phyloP scores from a whole-genome alignment of 2,329 filamentous ascomycete species.

The Fusarium nematophilum region DNA sequence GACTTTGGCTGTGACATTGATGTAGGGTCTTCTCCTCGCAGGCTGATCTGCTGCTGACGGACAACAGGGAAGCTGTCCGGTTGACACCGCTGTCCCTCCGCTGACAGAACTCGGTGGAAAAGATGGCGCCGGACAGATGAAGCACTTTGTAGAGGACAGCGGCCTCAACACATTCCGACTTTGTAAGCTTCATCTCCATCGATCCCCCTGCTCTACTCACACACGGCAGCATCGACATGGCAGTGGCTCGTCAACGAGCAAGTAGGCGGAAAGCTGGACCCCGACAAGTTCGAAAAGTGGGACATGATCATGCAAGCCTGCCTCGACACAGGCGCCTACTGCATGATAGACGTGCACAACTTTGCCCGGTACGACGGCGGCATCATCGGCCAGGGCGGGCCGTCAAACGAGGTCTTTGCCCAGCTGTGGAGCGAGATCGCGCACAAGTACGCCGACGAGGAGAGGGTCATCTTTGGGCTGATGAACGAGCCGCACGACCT shows the following conservation, averaged over 20 bases:
- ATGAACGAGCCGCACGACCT: constrained; percentile 78
- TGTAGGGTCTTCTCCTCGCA: constrained; percentile 44
- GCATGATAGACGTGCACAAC: constrained; percentile 70
- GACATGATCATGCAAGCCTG: constrained; percentile 68
- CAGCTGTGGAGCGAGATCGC: constrained; percentile 69
- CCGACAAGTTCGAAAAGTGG: constrained; percentile 61
- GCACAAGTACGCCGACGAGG: constrained; percentile 65
- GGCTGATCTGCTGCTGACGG: background rate
- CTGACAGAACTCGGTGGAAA: constrained; percentile 46
- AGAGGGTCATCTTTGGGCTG: constrained; percentile 68
- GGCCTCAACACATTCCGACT: constrained; percentile 67
- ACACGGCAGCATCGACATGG: constrained; percentile 57
- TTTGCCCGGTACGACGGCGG: constrained; percentile 70
- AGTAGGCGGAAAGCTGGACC: constrained; percentile 61
- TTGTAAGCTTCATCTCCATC: constrained; percentile 46
- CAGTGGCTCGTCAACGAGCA: constrained; percentile 68
- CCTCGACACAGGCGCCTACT: constrained; percentile 65
- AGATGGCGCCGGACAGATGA: constrained; percentile 63
- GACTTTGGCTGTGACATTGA: constrained; percentile 62
- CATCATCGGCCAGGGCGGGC: constrained; percentile 75
- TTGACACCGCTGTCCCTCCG: constrained; percentile 50
- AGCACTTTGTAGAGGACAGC: constrained; percentile 64
- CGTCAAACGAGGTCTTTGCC: constrained; percentile 67
- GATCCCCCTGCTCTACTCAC: constrained; percentile 1
- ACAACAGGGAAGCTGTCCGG: constrained; percentile 53